Evolutionary conservation across 73 alveolate species (phyloP).

Genomic region (Paraurostyla sp.): DNA sequence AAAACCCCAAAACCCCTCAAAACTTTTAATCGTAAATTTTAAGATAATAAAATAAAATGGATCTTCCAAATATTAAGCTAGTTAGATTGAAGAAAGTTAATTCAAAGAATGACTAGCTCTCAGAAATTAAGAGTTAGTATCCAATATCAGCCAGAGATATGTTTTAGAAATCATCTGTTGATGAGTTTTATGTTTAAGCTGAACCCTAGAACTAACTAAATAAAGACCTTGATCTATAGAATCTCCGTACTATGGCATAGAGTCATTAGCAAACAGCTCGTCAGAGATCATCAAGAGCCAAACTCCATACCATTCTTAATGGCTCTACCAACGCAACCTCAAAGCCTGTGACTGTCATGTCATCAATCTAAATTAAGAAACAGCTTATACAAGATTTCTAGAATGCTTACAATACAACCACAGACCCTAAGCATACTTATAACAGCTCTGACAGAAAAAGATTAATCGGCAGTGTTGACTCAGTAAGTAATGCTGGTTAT

Average conservation of each 20-base stretch:
- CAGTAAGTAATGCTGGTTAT: too few relatives aligned
- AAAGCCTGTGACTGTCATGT: neutral
- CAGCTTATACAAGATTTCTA: neutral
- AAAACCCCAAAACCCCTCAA: too few relatives aligned
- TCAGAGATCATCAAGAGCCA: too few relatives aligned
- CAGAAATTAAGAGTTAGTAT: neutral
- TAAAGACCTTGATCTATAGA: too few relatives aligned
- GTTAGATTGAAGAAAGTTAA: neutral
- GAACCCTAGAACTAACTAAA: conserved; percentile 2
- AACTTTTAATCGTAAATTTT: too few relatives aligned
- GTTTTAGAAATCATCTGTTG: conserved; percentile 15
- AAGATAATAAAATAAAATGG: conserved; percentile 24
- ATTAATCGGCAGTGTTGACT: too few relatives aligned
- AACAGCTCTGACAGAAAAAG: too few relatives aligned
- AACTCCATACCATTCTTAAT: neutral
- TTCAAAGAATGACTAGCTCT: neutral
- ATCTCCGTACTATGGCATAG: too few relatives aligned
- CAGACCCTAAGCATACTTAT: too few relatives aligned
- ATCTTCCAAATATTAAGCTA: conserved; percentile 11
- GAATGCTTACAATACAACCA: neutral
- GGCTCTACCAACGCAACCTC: neutral
- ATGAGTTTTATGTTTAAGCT: neutral
- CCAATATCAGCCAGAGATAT: conserved; percentile 38
- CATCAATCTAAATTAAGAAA: neutral
- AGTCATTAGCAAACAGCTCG: too few relatives aligned